These are phyloP conservation scores for Sugiyamaella xylanicola DNA, from an alignment of 1,139 yeast species.

Conservation along the genomic window DNA sequence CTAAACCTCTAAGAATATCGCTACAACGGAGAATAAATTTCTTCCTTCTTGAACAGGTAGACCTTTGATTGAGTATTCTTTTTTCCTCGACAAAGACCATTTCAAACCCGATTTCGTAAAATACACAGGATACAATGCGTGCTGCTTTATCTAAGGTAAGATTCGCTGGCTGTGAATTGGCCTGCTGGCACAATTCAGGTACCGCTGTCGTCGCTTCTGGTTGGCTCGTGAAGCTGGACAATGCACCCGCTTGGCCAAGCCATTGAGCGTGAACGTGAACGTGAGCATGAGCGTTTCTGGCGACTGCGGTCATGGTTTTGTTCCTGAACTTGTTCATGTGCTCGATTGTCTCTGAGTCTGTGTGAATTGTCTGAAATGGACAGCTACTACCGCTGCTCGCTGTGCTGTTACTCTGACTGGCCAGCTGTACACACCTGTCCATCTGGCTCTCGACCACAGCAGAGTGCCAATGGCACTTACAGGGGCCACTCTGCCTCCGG, in stretches of 20 bases:
- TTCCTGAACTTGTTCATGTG: neutral
- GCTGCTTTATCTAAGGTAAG: constrained; percentile 22
- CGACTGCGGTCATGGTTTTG: neutral
- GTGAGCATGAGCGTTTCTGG: no score
- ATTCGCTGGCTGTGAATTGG: no score
- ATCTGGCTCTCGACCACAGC: no score
- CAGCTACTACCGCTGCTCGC: no score
- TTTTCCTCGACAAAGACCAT: neutral
- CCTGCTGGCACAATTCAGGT: no score
- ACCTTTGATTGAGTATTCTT: constrained; percentile 4
- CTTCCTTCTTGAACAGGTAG: constrained; percentile 1
- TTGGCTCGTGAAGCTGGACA: neutral
- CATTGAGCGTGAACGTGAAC: no score
- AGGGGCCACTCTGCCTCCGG: no score
- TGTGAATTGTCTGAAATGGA: no score
- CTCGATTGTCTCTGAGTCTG: neutral
- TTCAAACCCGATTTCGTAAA: neutral
- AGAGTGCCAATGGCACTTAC: no score
- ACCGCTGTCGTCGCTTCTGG: neutral
- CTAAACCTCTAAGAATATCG: neutral
- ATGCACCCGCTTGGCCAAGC: neutral
- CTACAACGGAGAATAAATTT: constrained; percentile 1
- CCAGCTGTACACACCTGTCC: no score
- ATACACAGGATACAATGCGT: constrained; percentile 17
- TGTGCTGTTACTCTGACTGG: no score